A percentile compares a stretch with the other conserved stretches of the same genome.
Conservation (phyloP, 371 early-diverging fungal species). For the Amoeboaphelidium occidentale region DNA sequence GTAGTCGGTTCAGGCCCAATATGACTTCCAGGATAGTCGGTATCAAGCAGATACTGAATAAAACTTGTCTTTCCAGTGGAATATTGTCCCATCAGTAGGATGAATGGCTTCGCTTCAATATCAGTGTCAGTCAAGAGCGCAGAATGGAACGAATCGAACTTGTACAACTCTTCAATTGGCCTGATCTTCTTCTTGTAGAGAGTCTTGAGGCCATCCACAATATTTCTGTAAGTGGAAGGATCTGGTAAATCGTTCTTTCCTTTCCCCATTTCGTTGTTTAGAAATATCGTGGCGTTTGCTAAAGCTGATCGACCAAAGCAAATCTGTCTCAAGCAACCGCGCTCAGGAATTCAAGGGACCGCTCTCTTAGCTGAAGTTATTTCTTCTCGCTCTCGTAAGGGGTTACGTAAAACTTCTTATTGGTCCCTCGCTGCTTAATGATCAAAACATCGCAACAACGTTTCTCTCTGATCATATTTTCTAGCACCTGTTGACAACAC, state of each 20-base stretch:
- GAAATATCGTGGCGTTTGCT: no score
- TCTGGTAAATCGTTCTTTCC: background rate
- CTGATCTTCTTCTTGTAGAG: conserved; percentile 41
- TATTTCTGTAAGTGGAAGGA: conserved; percentile 17
- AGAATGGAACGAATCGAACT: conserved; percentile 55
- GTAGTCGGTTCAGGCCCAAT: conserved; percentile 74
- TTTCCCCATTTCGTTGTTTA: no score
- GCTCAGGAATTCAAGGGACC: no score
- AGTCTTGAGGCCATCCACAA: conserved; percentile 31
- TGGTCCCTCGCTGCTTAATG: no score
- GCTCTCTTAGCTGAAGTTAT: no score
- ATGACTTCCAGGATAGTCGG: conserved; percentile 52
- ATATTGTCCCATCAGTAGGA: conserved; percentile 58
- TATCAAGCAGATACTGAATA: conserved; percentile 51
- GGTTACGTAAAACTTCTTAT: background rate
- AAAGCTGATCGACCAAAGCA: no score
- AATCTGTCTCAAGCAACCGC: no score
- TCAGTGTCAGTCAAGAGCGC: conserved; percentile 46
- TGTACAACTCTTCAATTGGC: conserved; percentile 42
- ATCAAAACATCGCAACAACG: no score
- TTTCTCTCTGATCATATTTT: conserved; percentile 24
- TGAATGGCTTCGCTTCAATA: conserved; percentile 59
- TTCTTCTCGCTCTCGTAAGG: no score
- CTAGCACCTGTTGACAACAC: conserved; percentile 26
- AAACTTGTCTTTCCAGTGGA: conserved; percentile 19